These are phyloP conservation scores for Skeletonema menzelii DNA, from an alignment of 108 stramenopile genomes.

Conservation along the genomic window DNA sequence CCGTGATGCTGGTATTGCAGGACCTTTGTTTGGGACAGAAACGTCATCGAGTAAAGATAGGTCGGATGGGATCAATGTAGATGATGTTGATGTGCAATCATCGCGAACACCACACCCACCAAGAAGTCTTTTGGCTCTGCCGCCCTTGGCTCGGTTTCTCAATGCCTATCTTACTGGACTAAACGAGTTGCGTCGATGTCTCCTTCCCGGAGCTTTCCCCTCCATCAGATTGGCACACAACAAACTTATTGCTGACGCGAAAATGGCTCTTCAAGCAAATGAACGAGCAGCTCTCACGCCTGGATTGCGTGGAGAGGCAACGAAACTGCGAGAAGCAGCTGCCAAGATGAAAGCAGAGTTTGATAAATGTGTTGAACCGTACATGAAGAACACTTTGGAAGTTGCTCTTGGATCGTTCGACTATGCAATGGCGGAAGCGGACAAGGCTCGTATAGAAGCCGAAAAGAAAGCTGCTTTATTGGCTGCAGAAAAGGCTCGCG, in stretches of 20 bases:
- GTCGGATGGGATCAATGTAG: neutral
- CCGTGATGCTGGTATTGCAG: constrained; percentile 74
- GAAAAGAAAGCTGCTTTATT: constrained; percentile 41
- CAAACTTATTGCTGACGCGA: constrained; percentile 40
- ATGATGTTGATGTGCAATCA: constrained; percentile 27
- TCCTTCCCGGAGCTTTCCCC: constrained; percentile 73
- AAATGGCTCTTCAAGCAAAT: constrained; percentile 64
- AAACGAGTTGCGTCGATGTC: constrained; percentile 85
- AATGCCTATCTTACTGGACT: constrained; percentile 77
- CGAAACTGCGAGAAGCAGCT: constrained; percentile 66
- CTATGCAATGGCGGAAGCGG: constrained; percentile 32
- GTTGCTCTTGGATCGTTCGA: constrained; percentile 62
- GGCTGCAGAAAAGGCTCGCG: constrained; percentile 26
- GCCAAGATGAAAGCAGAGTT: constrained; percentile 59
- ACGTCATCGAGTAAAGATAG: constrained; percentile 20
- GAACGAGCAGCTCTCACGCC: constrained; percentile 77
- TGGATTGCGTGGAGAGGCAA: constrained; percentile 72
- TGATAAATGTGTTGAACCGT: constrained; percentile 60
- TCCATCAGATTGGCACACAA: constrained; percentile 51
- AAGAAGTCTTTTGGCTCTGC: constrained; percentile 71
- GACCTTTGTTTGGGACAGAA: constrained; percentile 58
- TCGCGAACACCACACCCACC: constrained; percentile 58
- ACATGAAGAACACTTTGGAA: constrained; percentile 66
- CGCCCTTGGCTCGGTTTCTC: constrained; percentile 79
- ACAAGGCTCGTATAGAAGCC: constrained; percentile 20